These are phyloP conservation scores for Mycena maculata DNA, from an alignment of 768 basidiomycete genomes.

Conservation along the genomic window DNA sequence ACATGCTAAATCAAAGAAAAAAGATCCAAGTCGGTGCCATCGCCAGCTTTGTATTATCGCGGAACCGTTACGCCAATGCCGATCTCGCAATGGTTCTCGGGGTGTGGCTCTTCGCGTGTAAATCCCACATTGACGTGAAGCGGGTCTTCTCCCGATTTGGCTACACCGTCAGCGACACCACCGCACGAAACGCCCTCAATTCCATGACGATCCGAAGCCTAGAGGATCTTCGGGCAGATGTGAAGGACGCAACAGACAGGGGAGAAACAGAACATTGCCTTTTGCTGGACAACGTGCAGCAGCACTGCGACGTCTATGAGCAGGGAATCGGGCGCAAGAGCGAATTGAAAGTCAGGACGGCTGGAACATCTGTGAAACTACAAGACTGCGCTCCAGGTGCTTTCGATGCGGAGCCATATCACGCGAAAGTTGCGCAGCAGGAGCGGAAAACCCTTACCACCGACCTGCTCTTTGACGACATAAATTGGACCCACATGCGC, in stretches of 20 bases:
- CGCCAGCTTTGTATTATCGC: neutral
- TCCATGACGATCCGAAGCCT: neutral
- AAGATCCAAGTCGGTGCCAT: conserved; percentile 5
- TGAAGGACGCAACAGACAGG: conserved; percentile 20
- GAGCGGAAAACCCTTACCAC: neutral
- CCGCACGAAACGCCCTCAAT: neutral
- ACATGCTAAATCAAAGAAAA: too few relatives aligned
- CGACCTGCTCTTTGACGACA: neutral
- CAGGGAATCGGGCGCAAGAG: conserved; percentile 8
- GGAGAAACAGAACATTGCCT: neutral
- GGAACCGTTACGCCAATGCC: neutral
- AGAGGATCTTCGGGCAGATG: neutral
- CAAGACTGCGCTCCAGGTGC: conserved; percentile 1
- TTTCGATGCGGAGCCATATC: neutral
- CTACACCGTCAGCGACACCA: neutral
- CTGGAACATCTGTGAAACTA: neutral
- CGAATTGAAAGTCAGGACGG: conserved; percentile 1
- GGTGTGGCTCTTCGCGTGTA: conserved; percentile 1
- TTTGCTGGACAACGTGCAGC: conserved; percentile 35
- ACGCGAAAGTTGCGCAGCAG: neutral
- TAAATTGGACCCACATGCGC: neutral
- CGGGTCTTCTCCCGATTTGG: neutral
- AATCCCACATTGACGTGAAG: neutral
- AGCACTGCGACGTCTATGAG: conserved; percentile 15
- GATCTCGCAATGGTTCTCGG: conserved; percentile 2